Percentiles rank a stretch among this genome's conserved stretches.
Evolutionary conservation across 2,329 filamentous ascomycete genomes (phyloP).

Genomic region (Cordyceps tenuipes): DNA sequence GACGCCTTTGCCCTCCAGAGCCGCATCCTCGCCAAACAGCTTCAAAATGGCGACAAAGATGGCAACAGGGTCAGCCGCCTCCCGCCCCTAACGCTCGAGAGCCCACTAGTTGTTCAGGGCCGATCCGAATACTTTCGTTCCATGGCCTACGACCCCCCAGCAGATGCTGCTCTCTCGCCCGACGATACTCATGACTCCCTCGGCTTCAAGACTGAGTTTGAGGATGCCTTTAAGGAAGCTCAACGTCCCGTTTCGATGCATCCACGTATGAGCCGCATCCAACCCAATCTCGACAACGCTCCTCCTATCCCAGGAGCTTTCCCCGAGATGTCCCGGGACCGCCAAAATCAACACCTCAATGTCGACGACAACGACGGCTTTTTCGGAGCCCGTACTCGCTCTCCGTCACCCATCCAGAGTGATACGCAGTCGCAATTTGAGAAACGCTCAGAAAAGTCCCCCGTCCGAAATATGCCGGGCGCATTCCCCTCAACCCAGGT

Average conservation of each 20-base stretch:
- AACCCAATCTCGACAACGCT: conserved; percentile 39
- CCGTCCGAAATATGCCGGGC: conserved; percentile 25
- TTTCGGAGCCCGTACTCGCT: conserved; percentile 51
- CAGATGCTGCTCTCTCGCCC: conserved; percentile 15
- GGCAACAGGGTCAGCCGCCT: conserved; percentile 78
- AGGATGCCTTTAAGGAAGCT: conserved; percentile 41
- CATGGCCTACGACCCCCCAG: conserved; percentile 46
- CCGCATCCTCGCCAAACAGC: conserved; percentile 74
- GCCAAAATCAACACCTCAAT: conserved; percentile 29
- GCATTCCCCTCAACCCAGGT: conserved; percentile 30
- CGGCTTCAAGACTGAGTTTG: conserved; percentile 46
- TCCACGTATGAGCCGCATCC: conserved; percentile 60
- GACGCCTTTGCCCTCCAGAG: conserved; percentile 94
- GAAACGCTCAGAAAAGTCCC: conserved; percentile 21
- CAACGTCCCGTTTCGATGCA: conserved; percentile 65
- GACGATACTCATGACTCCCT: conserved; percentile 28
- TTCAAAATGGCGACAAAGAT: conserved; percentile 67
- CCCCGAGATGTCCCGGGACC: conserved; percentile 32
- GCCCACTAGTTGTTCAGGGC: conserved; percentile 65
- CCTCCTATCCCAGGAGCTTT: conserved; percentile 37
- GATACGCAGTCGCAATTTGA: conserved; percentile 25
- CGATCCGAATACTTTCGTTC: conserved; percentile 77
- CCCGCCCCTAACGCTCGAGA: conserved; percentile 72
- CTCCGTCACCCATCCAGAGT: conserved; percentile 44
- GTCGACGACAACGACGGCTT: conserved; percentile 29